phyloP scores from a whole-genome alignment of 2,329 filamentous ascomycete genomes.

The Pseudogymnoascus sp. region DNA sequence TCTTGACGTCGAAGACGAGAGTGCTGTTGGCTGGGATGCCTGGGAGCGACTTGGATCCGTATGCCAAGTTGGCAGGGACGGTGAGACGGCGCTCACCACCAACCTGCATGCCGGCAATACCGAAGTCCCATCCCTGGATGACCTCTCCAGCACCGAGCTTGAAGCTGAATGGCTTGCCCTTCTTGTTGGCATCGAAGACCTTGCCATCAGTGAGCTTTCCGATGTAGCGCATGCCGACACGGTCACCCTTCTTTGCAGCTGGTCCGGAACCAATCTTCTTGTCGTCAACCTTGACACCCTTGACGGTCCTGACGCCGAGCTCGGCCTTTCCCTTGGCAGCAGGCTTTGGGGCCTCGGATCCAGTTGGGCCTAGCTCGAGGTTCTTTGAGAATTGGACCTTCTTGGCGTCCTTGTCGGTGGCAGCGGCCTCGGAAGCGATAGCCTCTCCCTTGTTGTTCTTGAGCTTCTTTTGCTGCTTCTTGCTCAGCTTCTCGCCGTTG shows the following conservation, averaged over 20 bases:
- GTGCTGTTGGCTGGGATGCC: conserved; percentile 89
- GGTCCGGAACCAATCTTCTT: conserved; percentile 84
- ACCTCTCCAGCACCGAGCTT: conserved; percentile 91
- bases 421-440: conserved; percentile 49
- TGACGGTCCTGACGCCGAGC: conserved; percentile 66
- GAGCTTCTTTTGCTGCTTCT: conserved; percentile 96
- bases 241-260: conserved; percentile 81
- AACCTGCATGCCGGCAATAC: conserved; percentile 82
- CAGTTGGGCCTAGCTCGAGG: conserved; percentile 91
- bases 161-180: conserved; percentile 94
- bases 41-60: conserved; percentile 74
- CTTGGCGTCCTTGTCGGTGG: conserved; percentile 62
- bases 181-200: conserved; percentile 98
- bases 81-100: conserved; percentile 90
- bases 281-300: conserved; percentile 90
- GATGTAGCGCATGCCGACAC: conserved; percentile 92
- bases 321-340: conserved; percentile 47
- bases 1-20: conserved; percentile 85
- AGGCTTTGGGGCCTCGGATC: conserved; percentile 49
- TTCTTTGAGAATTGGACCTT: conserved; percentile 99
- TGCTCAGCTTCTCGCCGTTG: conserved; percentile 65
- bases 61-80: conserved; percentile 79
- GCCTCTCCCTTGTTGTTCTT: conserved; percentile 98
- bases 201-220: conserved; percentile 93
- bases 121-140: conserved; percentile 98